Evolutionary conservation across 1,284 basidiomycete genomes (phyloP).

Genomic region (Boletus mariae): DNA sequence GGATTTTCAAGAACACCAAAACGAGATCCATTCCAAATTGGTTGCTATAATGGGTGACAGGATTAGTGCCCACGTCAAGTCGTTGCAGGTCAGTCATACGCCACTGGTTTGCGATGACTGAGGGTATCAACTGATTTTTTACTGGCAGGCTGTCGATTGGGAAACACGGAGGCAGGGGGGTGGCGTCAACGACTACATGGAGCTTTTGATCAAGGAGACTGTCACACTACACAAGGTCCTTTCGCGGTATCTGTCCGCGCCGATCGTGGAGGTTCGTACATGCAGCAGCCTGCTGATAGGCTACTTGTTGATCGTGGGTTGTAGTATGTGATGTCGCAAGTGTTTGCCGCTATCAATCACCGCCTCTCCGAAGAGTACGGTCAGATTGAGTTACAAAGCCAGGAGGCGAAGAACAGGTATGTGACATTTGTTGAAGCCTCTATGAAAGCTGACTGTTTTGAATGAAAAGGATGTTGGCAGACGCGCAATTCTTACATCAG

Average conservation of each 20-base stretch:
- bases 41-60: conserved; percentile 99
- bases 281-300: background rate
- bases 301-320: conserved; percentile 6
- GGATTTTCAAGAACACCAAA: conserved; percentile 99
- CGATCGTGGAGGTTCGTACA: conserved; percentile 69
- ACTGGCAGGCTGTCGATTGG: conserved; percentile 72
- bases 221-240: conserved; percentile 95
- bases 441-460: conserved; percentile 12
- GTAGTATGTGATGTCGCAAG: conserved; percentile 88
- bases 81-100: conserved; percentile 57
- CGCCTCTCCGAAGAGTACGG: conserved; percentile 82
- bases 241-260: conserved; percentile 79
- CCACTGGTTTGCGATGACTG: conserved; percentile 1
- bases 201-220: conserved; percentile 92
- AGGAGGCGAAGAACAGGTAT: conserved; percentile 80
- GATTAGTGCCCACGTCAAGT: conserved; percentile 80
- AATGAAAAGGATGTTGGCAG: conserved; percentile 63
- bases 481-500: conserved; percentile 73
- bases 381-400: conserved; percentile 74
- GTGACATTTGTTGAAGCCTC: conserved; percentile 22
- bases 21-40: conserved; percentile 97
- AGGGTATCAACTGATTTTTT: conserved; percentile 6
- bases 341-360: conserved; percentile 88
- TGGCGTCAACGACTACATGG: conserved; percentile 80
- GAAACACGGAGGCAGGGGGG: conserved; percentile 53